A percentile compares a stretch with the other conserved stretches of the same genome.
These are phyloP conservation scores for Phytophthora citricola DNA, from an alignment of 352 stramenopile species.

Conservation along the genomic window DNA sequence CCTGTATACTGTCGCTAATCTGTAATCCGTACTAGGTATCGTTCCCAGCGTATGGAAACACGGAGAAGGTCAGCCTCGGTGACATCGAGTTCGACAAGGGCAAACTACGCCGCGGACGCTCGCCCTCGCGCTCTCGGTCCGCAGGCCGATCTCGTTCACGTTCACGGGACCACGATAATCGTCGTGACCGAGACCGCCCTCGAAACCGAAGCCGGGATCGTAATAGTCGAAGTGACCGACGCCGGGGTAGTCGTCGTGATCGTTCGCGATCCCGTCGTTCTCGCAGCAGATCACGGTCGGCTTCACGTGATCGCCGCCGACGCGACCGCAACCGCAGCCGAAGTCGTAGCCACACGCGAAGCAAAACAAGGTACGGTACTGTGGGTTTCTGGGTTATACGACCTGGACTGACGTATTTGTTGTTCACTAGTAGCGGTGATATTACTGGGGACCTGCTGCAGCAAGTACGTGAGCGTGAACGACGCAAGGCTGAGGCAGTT, in stretches of 20 bases:
- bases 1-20: too few species aligned
- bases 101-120: constrained; percentile 34
- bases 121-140: constrained; percentile 47
- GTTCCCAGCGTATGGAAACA: constrained; percentile 98
- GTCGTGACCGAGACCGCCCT: constrained; percentile 34
- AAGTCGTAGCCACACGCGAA: constrained; percentile 32
- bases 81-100: constrained; percentile 91
- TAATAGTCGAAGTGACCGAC: constrained; percentile 36
- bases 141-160: constrained; percentile 42
- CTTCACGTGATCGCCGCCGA: constrained; percentile 40
- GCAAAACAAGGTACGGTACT: constrained; percentile 27
- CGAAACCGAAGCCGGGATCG: constrained; percentile 33
- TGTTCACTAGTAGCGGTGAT: constrained; percentile 15
- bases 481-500: constrained; percentile 89
- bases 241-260: constrained; percentile 38
- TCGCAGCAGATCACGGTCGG: constrained; percentile 45
- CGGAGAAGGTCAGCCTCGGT: constrained; percentile 93
- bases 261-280: constrained; percentile 55
- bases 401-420: not conserved
- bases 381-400: not conserved
- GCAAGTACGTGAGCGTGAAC: constrained; percentile 92
- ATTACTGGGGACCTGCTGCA: constrained; percentile 88
- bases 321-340: constrained; percentile 43
- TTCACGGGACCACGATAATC: constrained; percentile 42
- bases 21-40: constrained; percentile 64